phyloP scores from a whole-genome alignment of 208 protist species.

The Trypanosomatidae sp. region DNA sequence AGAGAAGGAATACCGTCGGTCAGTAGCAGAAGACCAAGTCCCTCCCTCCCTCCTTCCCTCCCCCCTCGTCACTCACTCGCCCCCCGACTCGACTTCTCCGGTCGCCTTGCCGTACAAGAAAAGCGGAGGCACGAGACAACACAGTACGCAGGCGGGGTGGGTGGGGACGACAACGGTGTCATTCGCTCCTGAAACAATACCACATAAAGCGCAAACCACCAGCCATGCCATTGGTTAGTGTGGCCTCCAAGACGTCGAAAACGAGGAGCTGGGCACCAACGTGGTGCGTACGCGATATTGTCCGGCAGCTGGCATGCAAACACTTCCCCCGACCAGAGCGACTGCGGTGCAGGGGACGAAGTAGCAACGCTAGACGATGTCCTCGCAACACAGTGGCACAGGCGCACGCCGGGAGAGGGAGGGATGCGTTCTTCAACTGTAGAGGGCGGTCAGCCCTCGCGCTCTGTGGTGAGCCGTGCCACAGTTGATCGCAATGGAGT shows the following conservation, averaged over 20 bases:
- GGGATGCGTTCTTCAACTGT: neutral
- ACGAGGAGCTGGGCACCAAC: neutral
- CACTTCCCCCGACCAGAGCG: neutral
- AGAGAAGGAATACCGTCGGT: too few relatives aligned
- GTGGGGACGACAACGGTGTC: neutral
- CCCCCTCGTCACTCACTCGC: neutral
- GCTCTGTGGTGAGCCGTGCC: neutral
- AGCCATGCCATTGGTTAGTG: neutral
- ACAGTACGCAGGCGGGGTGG: neutral
- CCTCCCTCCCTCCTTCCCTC: too few relatives aligned
- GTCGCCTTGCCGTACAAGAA: neutral
- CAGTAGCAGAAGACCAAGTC: too few relatives aligned
- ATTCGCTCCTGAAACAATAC: neutral
- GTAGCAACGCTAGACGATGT: neutral
- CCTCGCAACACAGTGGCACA: neutral
- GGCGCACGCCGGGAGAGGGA: neutral
- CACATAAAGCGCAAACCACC: neutral
- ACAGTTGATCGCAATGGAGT: constrained; percentile 10
- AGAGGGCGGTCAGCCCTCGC: neutral
- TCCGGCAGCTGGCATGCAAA: neutral
- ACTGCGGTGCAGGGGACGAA: neutral
- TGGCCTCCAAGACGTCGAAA: neutral
- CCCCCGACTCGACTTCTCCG: neutral
- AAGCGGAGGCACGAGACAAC: neutral
- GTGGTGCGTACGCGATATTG: neutral